Percentiles rank a stretch among this genome's conserved stretches.
Conservation (phyloP, 176 grass and related monocot species). For the Typha latifolia region DNA sequence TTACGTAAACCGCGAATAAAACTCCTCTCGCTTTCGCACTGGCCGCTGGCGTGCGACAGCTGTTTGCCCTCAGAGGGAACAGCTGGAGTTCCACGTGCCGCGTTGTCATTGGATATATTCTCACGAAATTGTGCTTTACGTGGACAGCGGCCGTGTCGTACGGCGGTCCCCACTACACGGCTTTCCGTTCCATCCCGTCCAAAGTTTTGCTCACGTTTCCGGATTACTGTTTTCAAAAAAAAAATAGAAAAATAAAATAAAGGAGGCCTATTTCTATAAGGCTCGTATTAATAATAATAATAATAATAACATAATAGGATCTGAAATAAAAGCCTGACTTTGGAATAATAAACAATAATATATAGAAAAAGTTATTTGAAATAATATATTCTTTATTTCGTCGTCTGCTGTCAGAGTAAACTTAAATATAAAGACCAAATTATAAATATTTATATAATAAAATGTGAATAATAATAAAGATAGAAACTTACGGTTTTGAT, state of each 20-base stretch:
- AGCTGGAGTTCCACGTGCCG: constrained; percentile 22
- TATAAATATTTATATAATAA: no score
- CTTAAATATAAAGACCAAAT: no score
- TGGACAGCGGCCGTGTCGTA: constrained; percentile 3
- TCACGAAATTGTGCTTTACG: neutral
- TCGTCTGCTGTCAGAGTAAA: no score
- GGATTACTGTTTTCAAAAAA: neutral
- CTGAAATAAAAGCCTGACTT: neutral
- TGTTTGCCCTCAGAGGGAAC: constrained; percentile 3
- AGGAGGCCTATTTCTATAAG: no score
- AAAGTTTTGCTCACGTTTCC: neutral
- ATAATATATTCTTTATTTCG: no score
- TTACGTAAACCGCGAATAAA: neutral
- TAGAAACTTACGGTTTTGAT: no score
- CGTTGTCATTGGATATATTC: neutral
- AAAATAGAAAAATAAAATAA: no score
- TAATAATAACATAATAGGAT: no score
- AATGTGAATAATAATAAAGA: no score
- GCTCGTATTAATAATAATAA: no score
- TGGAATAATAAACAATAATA: no score
- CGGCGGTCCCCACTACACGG: constrained; percentile 5
- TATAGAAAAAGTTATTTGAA: no score
- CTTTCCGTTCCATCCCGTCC: neutral
- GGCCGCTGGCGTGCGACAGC: constrained; percentile 3
- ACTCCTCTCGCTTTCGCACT: neutral